Conservation (phyloP, 352 stramenopile species). For the Globisporangium megalacanthum region DNA sequence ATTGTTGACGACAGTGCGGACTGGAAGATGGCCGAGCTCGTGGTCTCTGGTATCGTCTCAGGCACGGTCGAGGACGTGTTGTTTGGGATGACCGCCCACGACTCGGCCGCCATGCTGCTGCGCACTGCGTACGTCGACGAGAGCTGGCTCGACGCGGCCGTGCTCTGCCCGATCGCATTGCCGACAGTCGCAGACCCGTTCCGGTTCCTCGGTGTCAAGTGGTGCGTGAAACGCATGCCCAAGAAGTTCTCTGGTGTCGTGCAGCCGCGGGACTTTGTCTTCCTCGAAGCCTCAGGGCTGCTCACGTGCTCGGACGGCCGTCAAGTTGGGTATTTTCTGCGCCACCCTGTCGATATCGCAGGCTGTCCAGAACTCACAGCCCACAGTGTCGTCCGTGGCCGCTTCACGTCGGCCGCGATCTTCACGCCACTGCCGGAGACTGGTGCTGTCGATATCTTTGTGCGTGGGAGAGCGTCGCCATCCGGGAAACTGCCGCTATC, state of each 20-base stretch:
- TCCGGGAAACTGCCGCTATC: slow-evolving; percentile 8
- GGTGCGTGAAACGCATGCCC: slow-evolving; percentile 13
- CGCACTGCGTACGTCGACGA: slow-evolving; percentile 17
- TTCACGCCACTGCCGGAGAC: slow-evolving; percentile 8
- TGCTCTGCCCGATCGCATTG: slow-evolving; percentile 11
- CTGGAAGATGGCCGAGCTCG: slow-evolving; percentile 15
- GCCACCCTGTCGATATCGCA: slow-evolving; percentile 16
- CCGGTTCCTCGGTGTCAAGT: slow-evolving; percentile 17
- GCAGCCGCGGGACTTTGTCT: slow-evolving; percentile 15
- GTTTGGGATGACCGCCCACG: slow-evolving; percentile 12
- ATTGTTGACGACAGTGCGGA: neutral
- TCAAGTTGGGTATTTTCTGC: slow-evolving; percentile 15
- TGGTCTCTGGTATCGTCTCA: slow-evolving; percentile 10
- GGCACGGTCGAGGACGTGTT: slow-evolving; percentile 14
- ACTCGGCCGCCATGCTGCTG: slow-evolving; percentile 16
- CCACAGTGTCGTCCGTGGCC: slow-evolving; percentile 5
- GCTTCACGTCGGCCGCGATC: slow-evolving; percentile 10
- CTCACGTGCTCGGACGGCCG: slow-evolving; percentile 2
- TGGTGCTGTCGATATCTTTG: slow-evolving; percentile 12
- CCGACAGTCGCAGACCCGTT: slow-evolving; percentile 12
- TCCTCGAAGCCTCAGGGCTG: slow-evolving; percentile 12
- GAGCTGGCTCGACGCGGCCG: slow-evolving; percentile 10
- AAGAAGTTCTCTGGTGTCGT: slow-evolving; percentile 3
- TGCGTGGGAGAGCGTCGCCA: slow-evolving; percentile 9
- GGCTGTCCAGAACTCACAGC: neutral